phyloP scores from a whole-genome alignment of 2,329 filamentous ascomycete species.

The Ascochyta pisi region DNA sequence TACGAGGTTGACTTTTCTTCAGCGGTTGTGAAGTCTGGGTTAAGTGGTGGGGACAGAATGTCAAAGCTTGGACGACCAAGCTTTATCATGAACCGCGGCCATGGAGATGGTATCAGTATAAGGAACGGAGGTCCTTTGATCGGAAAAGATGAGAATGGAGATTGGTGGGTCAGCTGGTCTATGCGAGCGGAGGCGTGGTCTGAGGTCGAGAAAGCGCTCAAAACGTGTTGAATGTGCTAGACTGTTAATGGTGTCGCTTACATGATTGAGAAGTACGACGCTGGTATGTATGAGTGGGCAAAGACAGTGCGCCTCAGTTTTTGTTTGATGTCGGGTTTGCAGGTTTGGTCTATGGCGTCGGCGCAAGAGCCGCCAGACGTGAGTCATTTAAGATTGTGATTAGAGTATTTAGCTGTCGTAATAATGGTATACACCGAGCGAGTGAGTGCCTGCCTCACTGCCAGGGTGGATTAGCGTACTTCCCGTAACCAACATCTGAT shows the following conservation, averaged over 20 bases:
- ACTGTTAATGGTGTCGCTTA: neutral
- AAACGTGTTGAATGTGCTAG: neutral
- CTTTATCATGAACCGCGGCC: neutral
- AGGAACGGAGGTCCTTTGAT: neutral
- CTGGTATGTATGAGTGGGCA: no score
- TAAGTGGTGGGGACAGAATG: neutral
- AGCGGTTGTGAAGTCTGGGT: neutral
- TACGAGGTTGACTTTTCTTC: slow-evolving; percentile 13
- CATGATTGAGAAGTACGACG: no score
- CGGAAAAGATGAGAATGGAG: neutral
- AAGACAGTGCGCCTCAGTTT: no score
- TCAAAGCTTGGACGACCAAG: neutral
- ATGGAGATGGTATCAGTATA: neutral
- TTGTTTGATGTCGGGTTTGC: no score
- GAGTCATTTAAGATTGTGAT: neutral
- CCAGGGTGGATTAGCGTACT: slow-evolving; percentile 19
- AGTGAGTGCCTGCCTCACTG: neutral
- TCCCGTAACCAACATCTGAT: slow-evolving; percentile 20
- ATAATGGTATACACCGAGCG: neutral
- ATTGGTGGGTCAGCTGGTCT: neutral
- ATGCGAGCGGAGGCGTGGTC: neutral
- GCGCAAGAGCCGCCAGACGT: neutral
- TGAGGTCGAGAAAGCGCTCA: neutral
- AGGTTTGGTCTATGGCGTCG: no score
- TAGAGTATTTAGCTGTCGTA: slow-evolving; percentile 1